Base-by-base conservation (phyloP, 139 green algal species). In the Ostreobium quekettii region DNA sequence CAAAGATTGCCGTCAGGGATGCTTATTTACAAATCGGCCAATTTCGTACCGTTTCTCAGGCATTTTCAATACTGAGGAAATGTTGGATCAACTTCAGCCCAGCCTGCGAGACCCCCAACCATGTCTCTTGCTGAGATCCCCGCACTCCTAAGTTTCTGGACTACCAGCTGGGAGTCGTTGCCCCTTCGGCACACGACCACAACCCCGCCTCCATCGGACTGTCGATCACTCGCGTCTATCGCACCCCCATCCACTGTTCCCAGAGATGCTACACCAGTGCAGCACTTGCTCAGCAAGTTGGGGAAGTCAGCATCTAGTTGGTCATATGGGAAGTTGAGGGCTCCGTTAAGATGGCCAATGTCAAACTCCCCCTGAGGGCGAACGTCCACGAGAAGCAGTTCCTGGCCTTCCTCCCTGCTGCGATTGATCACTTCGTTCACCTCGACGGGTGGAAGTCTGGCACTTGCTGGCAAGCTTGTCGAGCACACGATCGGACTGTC, bases 131-230 rank as follows among this genome's bases (percentile, higher is more conserved):
- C 89, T 1, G 1, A 22, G 1, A 95, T 46, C 2, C 89, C 92
- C 60, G 66, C 24, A 58, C 76, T 33, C 15, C 71, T 71, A 56
- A 97, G 75, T 70, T 35, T n/a, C 4, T 78, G 58, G 53, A 92
- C 86, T 5, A 84, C 88, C 30, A 84, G 48, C 73, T 97, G 92
- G 4, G 92, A 97, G 80, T 97, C 87, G 74, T 97, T 97, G 28
- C 92, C 92, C 1, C 91, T 75, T 8, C 91, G 74, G 76, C 92
- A 97, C 58, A 97, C 69, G 36, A 97, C 92, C 42, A 86, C 77
- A 35, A 97, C 47, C 1, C 47, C 65, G 19, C 39, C 35, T 36
- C 65, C 46, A 33, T 32, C 26, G 30, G 28, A 2, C 15, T 3
- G 28, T 30, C 38, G 47, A 64, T 42, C 28, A 26, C 46, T 39